Conservation (phyloP, 441 rosid genomes). For the Bruguiera hainesii region DNA sequence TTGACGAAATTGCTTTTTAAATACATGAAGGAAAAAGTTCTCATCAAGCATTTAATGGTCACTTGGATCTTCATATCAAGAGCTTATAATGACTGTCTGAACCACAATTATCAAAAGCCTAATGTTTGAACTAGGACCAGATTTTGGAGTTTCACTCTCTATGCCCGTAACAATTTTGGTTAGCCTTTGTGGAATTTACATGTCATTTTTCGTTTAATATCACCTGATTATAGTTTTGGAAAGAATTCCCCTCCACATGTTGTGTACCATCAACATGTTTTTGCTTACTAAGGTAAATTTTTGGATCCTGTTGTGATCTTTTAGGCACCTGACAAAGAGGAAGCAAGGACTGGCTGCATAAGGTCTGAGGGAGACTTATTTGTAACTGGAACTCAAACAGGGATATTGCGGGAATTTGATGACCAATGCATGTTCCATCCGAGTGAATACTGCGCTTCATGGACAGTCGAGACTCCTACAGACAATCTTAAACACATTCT, state of each 20-base stretch:
- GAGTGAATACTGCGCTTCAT: constrained; percentile 52
- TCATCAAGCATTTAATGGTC: too few species aligned
- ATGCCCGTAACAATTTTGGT: too few species aligned
- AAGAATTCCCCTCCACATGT: background rate
- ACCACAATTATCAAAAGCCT: too few species aligned
- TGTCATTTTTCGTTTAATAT: too few species aligned
- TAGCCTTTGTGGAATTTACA: too few species aligned
- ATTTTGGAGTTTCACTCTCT: too few species aligned
- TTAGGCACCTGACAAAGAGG: constrained; percentile 75
- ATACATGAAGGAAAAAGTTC: too few species aligned
- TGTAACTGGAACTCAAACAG: constrained; percentile 54
- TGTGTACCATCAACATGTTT: background rate
- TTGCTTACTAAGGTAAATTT: background rate
- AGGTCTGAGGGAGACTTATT: constrained; percentile 79
- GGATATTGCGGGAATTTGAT: constrained; percentile 29
- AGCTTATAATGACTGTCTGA: too few species aligned
- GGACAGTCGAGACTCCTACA: constrained; percentile 69
- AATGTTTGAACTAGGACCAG: too few species aligned
- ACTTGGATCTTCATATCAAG: too few species aligned
- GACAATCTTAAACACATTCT: constrained; percentile 62
- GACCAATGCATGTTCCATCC: constrained; percentile 56
- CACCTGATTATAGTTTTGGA: background rate
- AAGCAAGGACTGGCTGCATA: constrained; percentile 49
- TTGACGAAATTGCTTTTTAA: too few species aligned
- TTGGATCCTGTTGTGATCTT: constrained; percentile 13